These are phyloP conservation scores for Sarocladium brachiariae DNA, from an alignment of 2,329 filamentous ascomycete genomes.

Conservation along the genomic window DNA sequence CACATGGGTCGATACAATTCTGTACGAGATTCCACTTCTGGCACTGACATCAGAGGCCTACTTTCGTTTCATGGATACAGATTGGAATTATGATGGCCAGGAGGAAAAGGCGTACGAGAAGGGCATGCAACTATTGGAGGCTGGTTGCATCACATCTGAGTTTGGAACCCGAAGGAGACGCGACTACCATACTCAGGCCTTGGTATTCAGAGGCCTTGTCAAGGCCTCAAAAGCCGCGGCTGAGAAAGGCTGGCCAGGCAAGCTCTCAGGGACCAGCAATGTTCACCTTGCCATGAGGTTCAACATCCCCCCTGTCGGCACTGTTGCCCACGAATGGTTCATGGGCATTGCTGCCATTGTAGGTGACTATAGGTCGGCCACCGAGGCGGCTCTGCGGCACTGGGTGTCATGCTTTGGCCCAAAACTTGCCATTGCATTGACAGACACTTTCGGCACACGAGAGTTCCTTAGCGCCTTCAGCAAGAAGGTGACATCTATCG, in stretches of 20 bases:
- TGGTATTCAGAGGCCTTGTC: slow-evolving; percentile 82
- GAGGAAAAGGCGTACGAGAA: slow-evolving; percentile 80
- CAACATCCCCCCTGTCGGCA: slow-evolving; percentile 76
- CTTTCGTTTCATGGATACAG: slow-evolving; percentile 90
- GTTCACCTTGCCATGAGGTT: slow-evolving; percentile 96
- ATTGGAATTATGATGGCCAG: slow-evolving; percentile 86
- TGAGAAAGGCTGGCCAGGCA: slow-evolving; percentile 59
- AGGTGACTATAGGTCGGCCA: slow-evolving; percentile 76
- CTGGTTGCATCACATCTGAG: slow-evolving; percentile 85
- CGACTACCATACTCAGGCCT: slow-evolving; percentile 90
- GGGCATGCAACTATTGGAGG: slow-evolving; percentile 67
- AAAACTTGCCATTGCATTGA: slow-evolving; percentile 80
- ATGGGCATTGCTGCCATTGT: slow-evolving; percentile 95
- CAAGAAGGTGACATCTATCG: slow-evolving; percentile 47
- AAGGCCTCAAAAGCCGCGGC: slow-evolving; percentile 67
- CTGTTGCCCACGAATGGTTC: slow-evolving; percentile 95
- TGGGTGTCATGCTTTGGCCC: slow-evolving; percentile 90
- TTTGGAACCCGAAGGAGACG: slow-evolving; percentile 85
- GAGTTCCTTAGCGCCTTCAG: slow-evolving; percentile 82
- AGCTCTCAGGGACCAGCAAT: slow-evolving; percentile 85
- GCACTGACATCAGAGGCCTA: slow-evolving; percentile 92
- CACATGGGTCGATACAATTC: slow-evolving; percentile 87
- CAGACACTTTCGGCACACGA: slow-evolving; percentile 92
- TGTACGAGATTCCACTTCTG: slow-evolving; percentile 94
- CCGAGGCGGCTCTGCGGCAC: slow-evolving; percentile 74